Evolutionary conservation across 495 filamentous ascomycete genomes (phyloP), one percentile per base, ranked within the genome.

Genomic region (Aeminium ludgeri): DNA sequence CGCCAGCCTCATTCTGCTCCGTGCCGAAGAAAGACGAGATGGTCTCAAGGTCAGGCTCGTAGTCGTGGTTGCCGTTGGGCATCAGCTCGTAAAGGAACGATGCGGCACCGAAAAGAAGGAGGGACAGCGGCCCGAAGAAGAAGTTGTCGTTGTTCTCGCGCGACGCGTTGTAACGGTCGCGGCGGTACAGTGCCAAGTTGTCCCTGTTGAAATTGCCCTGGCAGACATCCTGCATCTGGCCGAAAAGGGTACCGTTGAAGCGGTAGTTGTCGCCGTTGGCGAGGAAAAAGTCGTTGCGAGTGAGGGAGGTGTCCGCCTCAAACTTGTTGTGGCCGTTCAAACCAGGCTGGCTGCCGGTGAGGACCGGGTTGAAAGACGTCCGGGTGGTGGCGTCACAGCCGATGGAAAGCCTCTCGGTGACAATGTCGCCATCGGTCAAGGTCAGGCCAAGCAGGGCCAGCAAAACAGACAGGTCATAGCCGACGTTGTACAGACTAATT

Each of bases 261-360:
- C 19, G 41, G 45, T 52, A 61, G 48, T 63, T 49, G 38, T 65
- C 57, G 29, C 59, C 58, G 10, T 54, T 38, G 38, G 38, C 48
- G 6, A 54, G 35, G 50, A 61, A 66, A 46, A 51, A 65, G 42
- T 66, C 61, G 34, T 61, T 57, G 8, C 63, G 55, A 13, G 63
- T 60, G 4, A 66, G 51, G 13, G 60, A 63, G 0, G 57, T 54
- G 35, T 66, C 60, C 2, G 40, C 41, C 43, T 66, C 63, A 42
- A 66, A 63, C 45, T 62, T 64, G 44, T 65, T 63, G 50, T 65
- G 62, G 27, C 57, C 58, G 40, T 64, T 49, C 5, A 65, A 43
- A 29, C 61, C 62, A 1, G 55, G 54, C 49, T 63, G 55, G 15
- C 38, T 46, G 15, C 59, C 59, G 20, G 60, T 59, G 25, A 61